phyloP scores from a whole-genome alignment of 2,329 filamentous ascomycete genomes.

The Phyllosticta citrichinensis region DNA sequence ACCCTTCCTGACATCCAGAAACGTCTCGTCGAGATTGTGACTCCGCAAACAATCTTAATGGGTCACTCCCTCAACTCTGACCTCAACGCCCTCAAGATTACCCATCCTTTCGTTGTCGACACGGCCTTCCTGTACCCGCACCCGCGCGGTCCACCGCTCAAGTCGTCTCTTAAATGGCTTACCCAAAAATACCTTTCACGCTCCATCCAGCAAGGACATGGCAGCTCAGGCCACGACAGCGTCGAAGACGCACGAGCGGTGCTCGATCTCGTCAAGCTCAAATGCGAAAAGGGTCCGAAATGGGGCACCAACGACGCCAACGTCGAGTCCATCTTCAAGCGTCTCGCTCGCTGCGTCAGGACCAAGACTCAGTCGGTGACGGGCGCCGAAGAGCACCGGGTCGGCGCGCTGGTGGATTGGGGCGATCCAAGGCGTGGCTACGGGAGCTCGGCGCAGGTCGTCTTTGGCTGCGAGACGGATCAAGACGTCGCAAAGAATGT shows the following conservation, averaged over 20 bases:
- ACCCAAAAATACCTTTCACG: slow-evolving; percentile 74
- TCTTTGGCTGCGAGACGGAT: slow-evolving; percentile 48
- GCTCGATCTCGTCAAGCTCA: slow-evolving; percentile 86
- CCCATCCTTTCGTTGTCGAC: slow-evolving; percentile 89
- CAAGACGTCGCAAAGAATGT: slow-evolving; percentile 47
- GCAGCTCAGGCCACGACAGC: slow-evolving; percentile 71
- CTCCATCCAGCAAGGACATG: slow-evolving; percentile 74
- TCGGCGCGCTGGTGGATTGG: slow-evolving; percentile 78
- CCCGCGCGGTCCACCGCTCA: slow-evolving; percentile 77
- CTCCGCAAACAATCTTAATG: slow-evolving; percentile 61
- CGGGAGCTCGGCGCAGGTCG: slow-evolving; percentile 45
- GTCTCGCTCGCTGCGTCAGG: slow-evolving; percentile 51
- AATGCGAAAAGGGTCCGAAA: slow-evolving; percentile 80
- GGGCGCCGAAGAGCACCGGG: slow-evolving; percentile 43
- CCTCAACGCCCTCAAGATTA: slow-evolving; percentile 71
- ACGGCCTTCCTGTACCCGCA: slow-evolving; percentile 86
- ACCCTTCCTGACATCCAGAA: slow-evolving; percentile 73
- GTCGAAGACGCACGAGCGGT: slow-evolving; percentile 87
- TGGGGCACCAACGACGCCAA: slow-evolving; percentile 76
- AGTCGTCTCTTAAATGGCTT: slow-evolving; percentile 83
- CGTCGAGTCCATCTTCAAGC: slow-evolving; percentile 81
- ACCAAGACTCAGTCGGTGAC: slow-evolving; percentile 27
- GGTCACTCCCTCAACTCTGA: slow-evolving; percentile 78
- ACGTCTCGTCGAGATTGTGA: slow-evolving; percentile 62
- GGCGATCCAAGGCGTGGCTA: slow-evolving; percentile 61